These are phyloP conservation scores for Dioszegia crocea DNA, from an alignment of 768 basidiomycete species.

Conservation along the genomic window DNA sequence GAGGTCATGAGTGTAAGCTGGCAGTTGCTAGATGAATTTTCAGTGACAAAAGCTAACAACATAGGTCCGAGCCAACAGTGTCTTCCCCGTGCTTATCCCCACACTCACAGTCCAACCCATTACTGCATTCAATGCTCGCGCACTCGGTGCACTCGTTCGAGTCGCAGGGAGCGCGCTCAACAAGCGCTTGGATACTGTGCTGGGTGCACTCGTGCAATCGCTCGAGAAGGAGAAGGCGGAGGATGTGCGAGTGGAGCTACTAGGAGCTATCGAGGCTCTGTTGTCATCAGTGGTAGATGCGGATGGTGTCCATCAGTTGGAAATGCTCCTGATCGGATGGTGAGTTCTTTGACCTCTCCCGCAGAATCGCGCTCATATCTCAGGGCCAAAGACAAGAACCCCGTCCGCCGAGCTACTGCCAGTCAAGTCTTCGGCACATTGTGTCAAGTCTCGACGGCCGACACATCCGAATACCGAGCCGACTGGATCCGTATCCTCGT, in stretches of 20 bases:
- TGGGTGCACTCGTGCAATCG: constrained; percentile 73
- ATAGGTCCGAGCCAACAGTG: constrained; percentile 85
- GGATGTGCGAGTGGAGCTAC: constrained; percentile 65
- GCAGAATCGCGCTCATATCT: neutral
- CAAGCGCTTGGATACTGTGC: constrained; percentile 70
- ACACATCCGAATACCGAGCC: constrained; percentile 76
- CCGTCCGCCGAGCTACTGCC: constrained; percentile 69
- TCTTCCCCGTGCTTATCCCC: constrained; percentile 95
- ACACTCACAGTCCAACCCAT: constrained; percentile 85
- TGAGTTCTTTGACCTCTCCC: constrained; percentile 49
- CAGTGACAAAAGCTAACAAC: neutral
- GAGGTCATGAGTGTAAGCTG: constrained; percentile 97
- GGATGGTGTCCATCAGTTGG: constrained; percentile 83
- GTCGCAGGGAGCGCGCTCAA: constrained; percentile 90
- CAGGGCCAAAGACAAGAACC: constrained; percentile 75
- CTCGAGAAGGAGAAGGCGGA: constrained; percentile 63
- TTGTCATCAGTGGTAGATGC: constrained; percentile 73
- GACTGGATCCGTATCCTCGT: constrained; percentile 93
- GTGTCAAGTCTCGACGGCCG: constrained; percentile 76
- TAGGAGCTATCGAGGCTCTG: constrained; percentile 70
- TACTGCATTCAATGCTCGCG: constrained; percentile 90
- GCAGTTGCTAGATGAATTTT: constrained; percentile 46
- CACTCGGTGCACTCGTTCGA: constrained; percentile 81
- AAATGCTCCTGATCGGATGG: constrained; percentile 87
- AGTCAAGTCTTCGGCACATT: constrained; percentile 74